These are phyloP conservation scores for Saccharomyces pastorianus DNA, from an alignment of 1,139 yeast species.

Conservation along the genomic window DNA sequence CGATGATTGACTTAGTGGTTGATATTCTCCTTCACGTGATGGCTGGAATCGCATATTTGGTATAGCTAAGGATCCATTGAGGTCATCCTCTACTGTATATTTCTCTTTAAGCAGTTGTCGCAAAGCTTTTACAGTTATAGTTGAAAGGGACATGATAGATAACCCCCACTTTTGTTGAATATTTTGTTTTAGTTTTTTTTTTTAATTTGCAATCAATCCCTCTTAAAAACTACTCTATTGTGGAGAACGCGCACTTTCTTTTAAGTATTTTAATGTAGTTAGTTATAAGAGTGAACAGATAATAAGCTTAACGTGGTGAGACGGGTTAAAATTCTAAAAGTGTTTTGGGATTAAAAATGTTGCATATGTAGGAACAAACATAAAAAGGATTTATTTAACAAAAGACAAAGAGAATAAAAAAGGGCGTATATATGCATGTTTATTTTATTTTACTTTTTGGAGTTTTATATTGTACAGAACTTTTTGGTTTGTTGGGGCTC, in stretches of 20 bases:
- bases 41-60: not conserved
- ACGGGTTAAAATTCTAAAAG: too few species aligned
- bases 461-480: not conserved
- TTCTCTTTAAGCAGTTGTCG: not conserved
- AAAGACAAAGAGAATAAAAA: too few species aligned
- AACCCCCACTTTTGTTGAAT: not conserved
- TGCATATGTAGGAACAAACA: too few species aligned
- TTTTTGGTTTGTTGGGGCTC: not conserved
- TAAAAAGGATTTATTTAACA: too few species aligned
- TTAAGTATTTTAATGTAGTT: too few species aligned
- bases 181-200: not conserved
- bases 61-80: not conserved
- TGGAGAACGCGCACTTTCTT: too few species aligned
- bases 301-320: too few species aligned
- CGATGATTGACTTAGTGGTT: not conserved
- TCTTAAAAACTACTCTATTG: too few species aligned
- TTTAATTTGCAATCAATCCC: too few species aligned
- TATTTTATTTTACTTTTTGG: not conserved
- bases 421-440: not conserved
- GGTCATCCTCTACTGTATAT: not conserved
- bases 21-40: not conserved
- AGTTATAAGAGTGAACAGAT: too few species aligned
- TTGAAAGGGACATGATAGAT: not conserved
- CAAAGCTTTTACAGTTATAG: not conserved
- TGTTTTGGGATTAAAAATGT: too few species aligned